phyloP scores from a whole-genome alignment of 345 rosid species.

The Populus davidiana region DNA sequence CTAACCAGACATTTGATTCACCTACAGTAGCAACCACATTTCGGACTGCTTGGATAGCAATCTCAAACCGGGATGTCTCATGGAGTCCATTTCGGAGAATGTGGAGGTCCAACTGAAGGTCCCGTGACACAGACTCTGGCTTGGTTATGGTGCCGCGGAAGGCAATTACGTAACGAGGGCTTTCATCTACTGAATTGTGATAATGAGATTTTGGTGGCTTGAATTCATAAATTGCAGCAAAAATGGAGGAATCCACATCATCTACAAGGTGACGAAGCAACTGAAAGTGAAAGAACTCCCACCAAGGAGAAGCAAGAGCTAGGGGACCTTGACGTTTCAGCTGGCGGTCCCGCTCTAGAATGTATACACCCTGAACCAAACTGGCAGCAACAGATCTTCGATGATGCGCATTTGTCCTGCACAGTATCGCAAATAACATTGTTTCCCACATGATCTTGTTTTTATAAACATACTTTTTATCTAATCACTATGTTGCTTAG shows the following conservation, averaged over 20 bases:
- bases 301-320: slow-evolving; percentile 80
- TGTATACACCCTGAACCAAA: slow-evolving; percentile 77
- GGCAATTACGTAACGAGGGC: slow-evolving; percentile 65
- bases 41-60: slow-evolving; percentile 70
- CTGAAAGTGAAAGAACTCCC: slow-evolving; percentile 69
- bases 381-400: slow-evolving; percentile 70
- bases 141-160: slow-evolving; percentile 80
- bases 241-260: slow-evolving; percentile 63
- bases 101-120: slow-evolving; percentile 59
- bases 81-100: slow-evolving; percentile 66
- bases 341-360: slow-evolving; percentile 86
- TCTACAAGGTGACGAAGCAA: slow-evolving; percentile 60
- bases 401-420: slow-evolving; percentile 68
- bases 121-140: slow-evolving; percentile 61
- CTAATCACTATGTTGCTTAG: neutral
- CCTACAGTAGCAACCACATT: slow-evolving; percentile 65
- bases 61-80: slow-evolving; percentile 65
- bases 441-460: neutral
- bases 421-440: neutral
- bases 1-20: slow-evolving; percentile 70
- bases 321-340: slow-evolving; percentile 52
- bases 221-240: slow-evolving; percentile 78
- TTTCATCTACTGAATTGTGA: slow-evolving; percentile 29
- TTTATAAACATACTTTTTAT: neutral
- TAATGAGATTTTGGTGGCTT: slow-evolving; percentile 37